Percentiles rank a stretch among this genome's conserved stretches.
phyloP scores from a whole-genome alignment of 306 rosid species.

The Malus sieversii region DNA sequence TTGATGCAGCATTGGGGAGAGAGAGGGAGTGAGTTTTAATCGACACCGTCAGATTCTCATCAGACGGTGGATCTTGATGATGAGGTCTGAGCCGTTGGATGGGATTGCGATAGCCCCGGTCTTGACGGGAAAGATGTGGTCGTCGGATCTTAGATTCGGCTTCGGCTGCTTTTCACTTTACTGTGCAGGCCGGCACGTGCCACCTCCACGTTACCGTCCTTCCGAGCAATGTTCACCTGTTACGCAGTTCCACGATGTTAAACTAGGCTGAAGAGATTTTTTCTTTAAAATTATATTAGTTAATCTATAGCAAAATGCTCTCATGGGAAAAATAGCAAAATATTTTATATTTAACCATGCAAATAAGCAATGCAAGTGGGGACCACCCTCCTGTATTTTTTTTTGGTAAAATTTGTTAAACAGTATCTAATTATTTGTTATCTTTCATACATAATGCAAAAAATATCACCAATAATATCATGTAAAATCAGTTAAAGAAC shows the following conservation, averaged over 20 bases:
- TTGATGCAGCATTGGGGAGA: slow-evolving; percentile 19
- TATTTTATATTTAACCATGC: background rate
- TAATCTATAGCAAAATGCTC: no score
- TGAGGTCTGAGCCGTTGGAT: slow-evolving; percentile 17
- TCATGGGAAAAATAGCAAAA: background rate
- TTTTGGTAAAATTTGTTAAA: background rate
- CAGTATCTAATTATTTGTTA: background rate
- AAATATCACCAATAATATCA: background rate
- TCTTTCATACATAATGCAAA: background rate
- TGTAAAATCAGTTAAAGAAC: no score
- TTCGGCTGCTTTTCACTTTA: slow-evolving; percentile 37
- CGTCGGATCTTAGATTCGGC: slow-evolving; percentile 44
- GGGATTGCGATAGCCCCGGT: slow-evolving; percentile 7
- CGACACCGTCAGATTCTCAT: slow-evolving; percentile 29
- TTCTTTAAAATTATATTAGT: no score
- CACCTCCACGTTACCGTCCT: background rate
- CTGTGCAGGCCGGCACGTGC: slow-evolving; percentile 75
- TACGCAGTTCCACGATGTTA: background rate
- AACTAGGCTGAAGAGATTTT: no score
- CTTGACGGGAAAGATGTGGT: slow-evolving; percentile 38
- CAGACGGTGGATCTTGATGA: background rate
- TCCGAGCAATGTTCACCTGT: background rate
- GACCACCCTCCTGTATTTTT: background rate
- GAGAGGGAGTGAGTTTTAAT: slow-evolving; percentile 30
- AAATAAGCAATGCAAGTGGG: background rate